Percentiles rank a stretch among this genome's conserved stretches.
phyloP scores from a whole-genome alignment of 179 eudicot genomes.

The Beta macrorhiza region DNA sequence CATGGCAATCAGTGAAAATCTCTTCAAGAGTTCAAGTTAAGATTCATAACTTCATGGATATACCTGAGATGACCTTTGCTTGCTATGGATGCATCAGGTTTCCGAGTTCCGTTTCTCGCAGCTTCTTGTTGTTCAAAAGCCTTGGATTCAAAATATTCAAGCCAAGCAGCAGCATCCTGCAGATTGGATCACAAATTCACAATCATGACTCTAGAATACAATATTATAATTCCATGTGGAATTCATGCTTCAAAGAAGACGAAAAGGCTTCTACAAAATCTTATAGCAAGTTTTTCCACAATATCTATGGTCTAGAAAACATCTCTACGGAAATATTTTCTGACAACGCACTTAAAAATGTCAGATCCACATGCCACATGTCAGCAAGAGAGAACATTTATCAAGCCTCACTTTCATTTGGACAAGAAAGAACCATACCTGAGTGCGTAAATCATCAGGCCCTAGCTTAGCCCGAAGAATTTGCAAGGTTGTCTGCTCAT shows the following conservation, averaged over 20 bases:
- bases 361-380: background rate
- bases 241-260: background rate
- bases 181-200: conserved; percentile 14
- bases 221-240: background rate
- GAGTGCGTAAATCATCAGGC: conserved; percentile 98
- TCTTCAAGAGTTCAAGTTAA: background rate
- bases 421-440: conserved; percentile 47
- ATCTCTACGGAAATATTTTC: background rate
- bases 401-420: background rate
- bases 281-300: background rate
- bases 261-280: background rate
- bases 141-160: conserved; percentile 99
- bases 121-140: conserved; percentile 99
- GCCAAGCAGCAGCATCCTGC: conserved; percentile 99
- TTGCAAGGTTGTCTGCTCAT: conserved; percentile 96
- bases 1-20: background rate
- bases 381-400: background rate
- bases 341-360: background rate
- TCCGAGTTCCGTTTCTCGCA: conserved; percentile 92
- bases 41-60: conserved; percentile 5
- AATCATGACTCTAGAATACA: background rate
- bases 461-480: conserved; percentile 97
- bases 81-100: conserved; percentile 99
- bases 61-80: conserved; percentile 99
- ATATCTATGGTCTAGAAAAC: background rate